These are phyloP conservation scores for Nicotiana undulata DNA, from an alignment of 257 asterid species.

Conservation along the genomic window DNA sequence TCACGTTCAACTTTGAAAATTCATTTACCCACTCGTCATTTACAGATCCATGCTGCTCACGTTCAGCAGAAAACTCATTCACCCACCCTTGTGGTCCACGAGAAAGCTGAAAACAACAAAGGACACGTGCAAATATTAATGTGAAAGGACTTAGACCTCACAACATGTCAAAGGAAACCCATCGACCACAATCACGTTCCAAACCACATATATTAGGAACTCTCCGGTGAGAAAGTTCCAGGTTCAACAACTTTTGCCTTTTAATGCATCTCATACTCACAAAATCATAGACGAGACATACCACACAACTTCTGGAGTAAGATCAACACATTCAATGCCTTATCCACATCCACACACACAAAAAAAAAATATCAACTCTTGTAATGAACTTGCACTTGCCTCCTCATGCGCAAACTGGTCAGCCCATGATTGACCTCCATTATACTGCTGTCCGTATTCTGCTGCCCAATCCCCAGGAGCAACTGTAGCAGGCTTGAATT, in stretches of 20 bases:
- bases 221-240: neutral
- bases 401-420: slow-evolving; percentile 78
- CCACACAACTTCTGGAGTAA: neutral
- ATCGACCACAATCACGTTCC: neutral
- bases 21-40: slow-evolving; percentile 88
- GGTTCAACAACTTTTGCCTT: neutral
- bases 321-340: neutral
- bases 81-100: slow-evolving; percentile 86
- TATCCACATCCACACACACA: neutral
- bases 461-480: slow-evolving; percentile 91
- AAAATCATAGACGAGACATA: neutral
- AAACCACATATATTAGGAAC: neutral
- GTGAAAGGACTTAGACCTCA: neutral
- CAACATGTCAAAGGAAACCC: neutral
- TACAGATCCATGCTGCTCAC: slow-evolving; percentile 39
- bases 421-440: slow-evolving; percentile 84
- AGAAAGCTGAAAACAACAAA: slow-evolving; percentile 48
- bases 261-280: neutral
- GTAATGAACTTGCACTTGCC: slow-evolving; percentile 38
- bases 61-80: slow-evolving; percentile 71
- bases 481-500: slow-evolving; percentile 67
- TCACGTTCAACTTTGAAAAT: slow-evolving; percentile 82
- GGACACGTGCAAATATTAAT: neutral
- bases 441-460: slow-evolving; percentile 76
- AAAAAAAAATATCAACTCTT: neutral